Evolutionary conservation across 345 rosid species (phyloP).

Genomic region (Aquilaria malaccensis): DNA sequence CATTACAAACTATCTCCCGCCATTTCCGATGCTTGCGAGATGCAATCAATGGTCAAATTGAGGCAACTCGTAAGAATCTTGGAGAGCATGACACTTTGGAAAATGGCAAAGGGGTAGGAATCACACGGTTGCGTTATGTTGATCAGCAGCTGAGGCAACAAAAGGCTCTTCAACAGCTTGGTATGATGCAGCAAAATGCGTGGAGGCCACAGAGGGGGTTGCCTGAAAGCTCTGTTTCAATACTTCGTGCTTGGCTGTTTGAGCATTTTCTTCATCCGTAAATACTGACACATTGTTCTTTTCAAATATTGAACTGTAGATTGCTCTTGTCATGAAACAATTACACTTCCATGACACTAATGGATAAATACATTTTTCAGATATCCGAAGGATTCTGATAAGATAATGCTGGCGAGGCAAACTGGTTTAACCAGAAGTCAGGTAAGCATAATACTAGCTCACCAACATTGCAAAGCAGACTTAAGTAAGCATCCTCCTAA

Average conservation of each 20-base stretch:
- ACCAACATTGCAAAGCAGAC: too few relatives aligned
- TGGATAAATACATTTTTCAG: slow-evolving; percentile 23
- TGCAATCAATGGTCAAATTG: slow-evolving; percentile 74
- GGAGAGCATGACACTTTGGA: slow-evolving; percentile 75
- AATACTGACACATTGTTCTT: slow-evolving; percentile 13
- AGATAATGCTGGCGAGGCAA: slow-evolving; percentile 95
- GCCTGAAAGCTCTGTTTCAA: slow-evolving; percentile 84
- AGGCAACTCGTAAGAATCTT: slow-evolving; percentile 53
- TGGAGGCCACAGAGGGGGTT: slow-evolving; percentile 98
- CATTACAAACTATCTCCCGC: slow-evolving; percentile 85
- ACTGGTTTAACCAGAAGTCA: slow-evolving; percentile 97
- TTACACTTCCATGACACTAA: not conserved
- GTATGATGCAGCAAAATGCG: slow-evolving; percentile 83
- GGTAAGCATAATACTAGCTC: slow-evolving; percentile 30
- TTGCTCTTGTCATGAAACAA: not conserved
- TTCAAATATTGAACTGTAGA: not conserved
- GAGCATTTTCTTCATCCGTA: slow-evolving; percentile 99
- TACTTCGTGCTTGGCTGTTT: slow-evolving; percentile 97
- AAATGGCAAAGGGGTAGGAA: slow-evolving; percentile 55
- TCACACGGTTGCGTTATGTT: slow-evolving; percentile 76
- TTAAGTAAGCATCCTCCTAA: too few relatives aligned
- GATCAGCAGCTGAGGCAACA: slow-evolving; percentile 96
- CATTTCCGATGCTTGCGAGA: slow-evolving; percentile 92
- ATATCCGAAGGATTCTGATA: slow-evolving; percentile 97
- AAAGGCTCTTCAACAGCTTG: slow-evolving; percentile 82